Conservation (phyloP, 148 eudicot species). For the Selenicereus undatus region DNA sequence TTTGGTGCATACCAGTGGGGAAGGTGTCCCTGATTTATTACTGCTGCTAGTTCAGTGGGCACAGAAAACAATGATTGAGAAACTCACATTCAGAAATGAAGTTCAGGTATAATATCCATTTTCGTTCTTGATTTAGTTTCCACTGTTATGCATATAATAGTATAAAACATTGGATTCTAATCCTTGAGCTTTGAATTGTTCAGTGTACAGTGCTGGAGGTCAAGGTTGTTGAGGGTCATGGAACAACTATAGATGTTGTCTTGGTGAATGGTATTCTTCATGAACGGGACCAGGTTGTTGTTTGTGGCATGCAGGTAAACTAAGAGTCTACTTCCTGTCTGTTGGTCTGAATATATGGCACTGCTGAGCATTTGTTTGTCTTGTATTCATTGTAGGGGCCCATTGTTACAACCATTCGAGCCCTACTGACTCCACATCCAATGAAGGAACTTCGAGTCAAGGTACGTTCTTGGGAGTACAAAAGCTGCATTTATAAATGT, state of each 20-base stretch:
- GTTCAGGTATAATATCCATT: slow-evolving; percentile 51
- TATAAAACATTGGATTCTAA: slow-evolving; percentile 16
- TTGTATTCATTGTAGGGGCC: slow-evolving; percentile 52
- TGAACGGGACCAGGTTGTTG: slow-evolving; percentile 89
- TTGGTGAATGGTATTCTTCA: slow-evolving; percentile 85
- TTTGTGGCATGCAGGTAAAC: slow-evolving; percentile 82
- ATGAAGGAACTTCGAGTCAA: slow-evolving; percentile 94
- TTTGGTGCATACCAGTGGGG: slow-evolving; percentile 57
- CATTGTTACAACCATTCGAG: slow-evolving; percentile 76
- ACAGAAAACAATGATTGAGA: slow-evolving; percentile 76
- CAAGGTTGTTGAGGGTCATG: slow-evolving; percentile 88
- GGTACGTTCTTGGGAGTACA: slow-evolving; percentile 33
- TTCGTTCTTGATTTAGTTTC: background rate
- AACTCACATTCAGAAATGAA: slow-evolving; percentile 67
- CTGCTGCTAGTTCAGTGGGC: slow-evolving; percentile 72
- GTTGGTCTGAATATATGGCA: background rate
- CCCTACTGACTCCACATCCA: slow-evolving; percentile 90
- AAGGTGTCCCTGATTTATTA: slow-evolving; percentile 79
- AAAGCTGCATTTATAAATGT: background rate
- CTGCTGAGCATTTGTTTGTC: background rate
- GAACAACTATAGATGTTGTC: slow-evolving; percentile 91
- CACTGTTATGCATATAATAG: background rate
- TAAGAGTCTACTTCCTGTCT: background rate
- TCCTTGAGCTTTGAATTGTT: slow-evolving; percentile 17
- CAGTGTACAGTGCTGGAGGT: slow-evolving; percentile 97